Percentiles rank a stretch among this genome's conserved stretches.
phyloP scores from a whole-genome alignment of 257 asterid species.

The Rauvolfia tetraphylla region DNA sequence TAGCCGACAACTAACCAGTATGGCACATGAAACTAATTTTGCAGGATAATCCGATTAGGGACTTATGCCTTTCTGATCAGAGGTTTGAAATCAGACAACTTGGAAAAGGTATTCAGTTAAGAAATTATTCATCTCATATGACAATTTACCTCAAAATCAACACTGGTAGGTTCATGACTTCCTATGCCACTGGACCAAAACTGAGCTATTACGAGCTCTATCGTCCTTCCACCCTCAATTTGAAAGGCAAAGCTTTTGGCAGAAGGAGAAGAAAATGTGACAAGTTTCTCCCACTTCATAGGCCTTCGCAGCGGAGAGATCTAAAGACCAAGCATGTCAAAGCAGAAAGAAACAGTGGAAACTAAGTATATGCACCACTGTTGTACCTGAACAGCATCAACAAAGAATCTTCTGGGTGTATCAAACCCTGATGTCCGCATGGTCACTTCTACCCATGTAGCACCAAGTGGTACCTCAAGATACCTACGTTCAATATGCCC shows the following conservation, averaged over 20 bases:
- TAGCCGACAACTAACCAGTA: neutral
- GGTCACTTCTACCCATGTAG: conserved; percentile 93
- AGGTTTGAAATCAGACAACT: neutral
- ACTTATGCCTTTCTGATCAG: too few relatives aligned
- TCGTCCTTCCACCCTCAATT: conserved; percentile 84
- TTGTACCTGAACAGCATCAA: conserved; percentile 84
- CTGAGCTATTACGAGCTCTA: conserved; percentile 94
- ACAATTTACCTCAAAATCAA: conserved; percentile 74
- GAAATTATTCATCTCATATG: conserved; percentile 1
- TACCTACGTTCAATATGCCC: conserved; percentile 87
- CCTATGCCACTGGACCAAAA: conserved; percentile 97
- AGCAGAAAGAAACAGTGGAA: conserved; percentile 13
- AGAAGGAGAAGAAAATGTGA: conserved; percentile 88
- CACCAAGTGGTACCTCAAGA: conserved; percentile 89
- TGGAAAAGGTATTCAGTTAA: neutral
- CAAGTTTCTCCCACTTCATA: conserved; percentile 80
- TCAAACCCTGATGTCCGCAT: conserved; percentile 78
- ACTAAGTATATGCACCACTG: neutral
- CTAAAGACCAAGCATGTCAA: conserved; percentile 47
- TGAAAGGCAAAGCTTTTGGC: conserved; percentile 78
- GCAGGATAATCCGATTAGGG: neutral
- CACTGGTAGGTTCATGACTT: conserved; percentile 67
- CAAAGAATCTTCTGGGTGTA: conserved; percentile 79
- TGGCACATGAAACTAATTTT: neutral
- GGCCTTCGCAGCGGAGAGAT: conserved; percentile 88